Conservation (phyloP, 768 basidiomycete genomes). For the Kwoniella bestiolae region DNA sequence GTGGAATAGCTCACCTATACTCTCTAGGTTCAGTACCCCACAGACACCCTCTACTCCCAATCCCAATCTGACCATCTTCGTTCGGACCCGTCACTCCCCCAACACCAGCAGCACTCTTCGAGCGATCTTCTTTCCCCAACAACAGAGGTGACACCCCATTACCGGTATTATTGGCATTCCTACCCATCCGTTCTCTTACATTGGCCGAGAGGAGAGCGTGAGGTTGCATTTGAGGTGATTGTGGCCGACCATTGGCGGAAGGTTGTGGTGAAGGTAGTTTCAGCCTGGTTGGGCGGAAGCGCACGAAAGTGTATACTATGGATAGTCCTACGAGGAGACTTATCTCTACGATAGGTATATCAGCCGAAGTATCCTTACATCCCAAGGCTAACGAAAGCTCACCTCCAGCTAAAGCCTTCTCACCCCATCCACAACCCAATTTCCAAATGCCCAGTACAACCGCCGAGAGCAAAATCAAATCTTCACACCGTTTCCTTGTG, state of each 20-base stretch:
- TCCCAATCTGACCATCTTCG: slow-evolving; percentile 24
- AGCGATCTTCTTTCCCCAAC: slow-evolving; percentile 1
- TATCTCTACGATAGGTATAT: slow-evolving; percentile 28
- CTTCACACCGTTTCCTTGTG: slow-evolving; percentile 45
- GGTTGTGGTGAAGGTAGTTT: slow-evolving; percentile 14
- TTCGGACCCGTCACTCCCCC: slow-evolving; percentile 3
- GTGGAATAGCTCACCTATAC: slow-evolving; percentile 50
- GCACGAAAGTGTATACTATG: slow-evolving; percentile 29
- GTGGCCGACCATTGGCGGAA: slow-evolving; percentile 10
- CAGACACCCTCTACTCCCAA: slow-evolving; percentile 46
- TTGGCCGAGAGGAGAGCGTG: background rate
- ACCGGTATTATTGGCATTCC: background rate
- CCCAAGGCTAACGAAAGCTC: no score
- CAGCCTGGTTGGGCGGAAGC: slow-evolving; percentile 18
- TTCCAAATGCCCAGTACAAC: slow-evolving; percentile 35
- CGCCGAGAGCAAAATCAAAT: slow-evolving; percentile 37
- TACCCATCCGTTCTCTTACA: slow-evolving; percentile 19
- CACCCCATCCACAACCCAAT: slow-evolving; percentile 39
- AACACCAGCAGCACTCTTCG: no score
- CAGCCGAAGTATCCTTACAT: no score
- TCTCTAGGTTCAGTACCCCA: slow-evolving; percentile 58
- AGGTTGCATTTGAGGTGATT: slow-evolving; percentile 23
- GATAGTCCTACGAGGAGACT: slow-evolving; percentile 40
- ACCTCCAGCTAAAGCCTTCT: slow-evolving; percentile 48
- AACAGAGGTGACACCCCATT: slow-evolving; percentile 11